Evolutionary conservation across 495 filamentous ascomycete species (phyloP).

Genomic region (Xylaria acuta): DNA sequence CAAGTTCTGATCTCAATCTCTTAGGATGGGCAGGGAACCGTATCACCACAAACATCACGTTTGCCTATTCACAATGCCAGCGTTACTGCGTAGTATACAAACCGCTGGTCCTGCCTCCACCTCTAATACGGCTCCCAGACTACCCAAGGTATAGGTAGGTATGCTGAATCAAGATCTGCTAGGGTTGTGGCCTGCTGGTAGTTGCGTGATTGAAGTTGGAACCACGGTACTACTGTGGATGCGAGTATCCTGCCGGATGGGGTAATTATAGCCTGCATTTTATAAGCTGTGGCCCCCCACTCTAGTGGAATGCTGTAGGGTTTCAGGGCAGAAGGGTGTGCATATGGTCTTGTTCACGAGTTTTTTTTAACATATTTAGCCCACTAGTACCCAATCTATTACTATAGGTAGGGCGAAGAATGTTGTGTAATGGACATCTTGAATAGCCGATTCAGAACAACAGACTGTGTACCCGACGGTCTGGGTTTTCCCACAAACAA

Average conservation of each 20-base stretch:
- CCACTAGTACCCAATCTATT: neutral
- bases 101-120: neutral
- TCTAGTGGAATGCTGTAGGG: conserved; percentile 24
- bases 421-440: conserved; percentile 7
- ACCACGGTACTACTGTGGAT: neutral
- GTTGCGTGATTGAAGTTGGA: neutral
- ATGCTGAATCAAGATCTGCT: conserved; percentile 5
- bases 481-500: neutral
- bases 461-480: neutral
- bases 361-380: conserved; percentile 22
- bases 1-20: too few relatives aligned
- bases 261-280: conserved; percentile 23
- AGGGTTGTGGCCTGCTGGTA: neutral
- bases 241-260: conserved; percentile 18
- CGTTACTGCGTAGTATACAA: neutral
- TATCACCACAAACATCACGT: too few relatives aligned
- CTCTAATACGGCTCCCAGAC: neutral
- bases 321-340: conserved; percentile 25
- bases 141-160: neutral
- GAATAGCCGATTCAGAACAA: neutral
- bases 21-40: too few relatives aligned
- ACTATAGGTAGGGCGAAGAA: neutral
- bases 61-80: too few relatives aligned
- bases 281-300: conserved; percentile 19
- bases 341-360: conserved; percentile 27